A percentile compares a stretch with the other conserved stretches of the same genome.
These are phyloP conservation scores for Pythium monospermum DNA, from an alignment of 352 stramenopile genomes.

Conservation along the genomic window DNA sequence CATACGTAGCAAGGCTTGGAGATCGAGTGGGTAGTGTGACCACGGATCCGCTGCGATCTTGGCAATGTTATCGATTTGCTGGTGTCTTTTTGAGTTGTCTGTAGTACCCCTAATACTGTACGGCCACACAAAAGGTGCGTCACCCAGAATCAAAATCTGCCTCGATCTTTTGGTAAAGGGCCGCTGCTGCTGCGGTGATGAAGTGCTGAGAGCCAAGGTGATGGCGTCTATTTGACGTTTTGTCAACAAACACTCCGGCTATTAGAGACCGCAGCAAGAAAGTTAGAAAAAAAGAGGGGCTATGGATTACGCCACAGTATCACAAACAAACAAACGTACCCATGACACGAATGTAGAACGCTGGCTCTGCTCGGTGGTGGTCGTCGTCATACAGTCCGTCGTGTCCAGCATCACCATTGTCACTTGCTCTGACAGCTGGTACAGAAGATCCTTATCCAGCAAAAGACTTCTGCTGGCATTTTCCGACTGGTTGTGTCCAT, in stretches of 20 bases:
- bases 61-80: constrained; percentile 18
- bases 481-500: no score
- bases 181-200: no score
- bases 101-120: background rate
- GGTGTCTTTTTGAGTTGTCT: constrained; percentile 6
- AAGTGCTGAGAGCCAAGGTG: constrained; percentile 21
- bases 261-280: background rate
- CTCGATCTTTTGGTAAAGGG: no score
- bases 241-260: constrained; percentile 12
- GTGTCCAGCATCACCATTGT: constrained; percentile 10
- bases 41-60: constrained; percentile 12
- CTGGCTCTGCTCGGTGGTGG: background rate
- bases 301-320: no score
- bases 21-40: constrained; percentile 7
- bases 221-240: constrained; percentile 10
- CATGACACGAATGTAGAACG: constrained; percentile 19
- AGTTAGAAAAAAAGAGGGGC: no score
- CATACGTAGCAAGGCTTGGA: constrained; percentile 1
- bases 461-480: no score
- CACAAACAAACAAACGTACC: constrained; percentile 4
- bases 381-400: constrained; percentile 1
- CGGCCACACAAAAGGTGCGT: constrained; percentile 42
- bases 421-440: constrained; percentile 9
- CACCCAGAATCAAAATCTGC: constrained; percentile 43
- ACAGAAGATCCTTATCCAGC: no score